These are phyloP conservation scores for Ambrosia trifida DNA, from an alignment of 129 eudicot genomes.

Conservation along the genomic window DNA sequence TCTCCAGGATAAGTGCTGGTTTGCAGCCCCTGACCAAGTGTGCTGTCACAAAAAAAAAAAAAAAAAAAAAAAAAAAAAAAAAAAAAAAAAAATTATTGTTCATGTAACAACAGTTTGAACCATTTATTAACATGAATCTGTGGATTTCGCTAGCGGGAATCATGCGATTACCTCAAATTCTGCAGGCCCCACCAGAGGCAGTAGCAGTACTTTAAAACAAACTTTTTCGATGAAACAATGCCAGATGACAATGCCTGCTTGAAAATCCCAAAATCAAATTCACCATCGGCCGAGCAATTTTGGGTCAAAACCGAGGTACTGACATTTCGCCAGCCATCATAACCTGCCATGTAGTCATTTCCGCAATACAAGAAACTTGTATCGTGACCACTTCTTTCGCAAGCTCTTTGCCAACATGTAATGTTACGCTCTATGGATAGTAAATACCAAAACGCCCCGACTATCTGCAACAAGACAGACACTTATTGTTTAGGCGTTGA, in stretches of 20 bases:
- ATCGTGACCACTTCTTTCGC: constrained; percentile 35
- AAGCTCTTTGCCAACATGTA: constrained; percentile 83
- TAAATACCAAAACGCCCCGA: constrained; percentile 91
- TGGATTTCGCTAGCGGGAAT: too few species aligned
- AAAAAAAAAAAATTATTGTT: too few species aligned
- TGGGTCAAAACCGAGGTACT: constrained; percentile 49
- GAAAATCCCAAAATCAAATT: constrained; percentile 89
- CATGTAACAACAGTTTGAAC: neutral
- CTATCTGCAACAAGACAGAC: constrained; percentile 60
- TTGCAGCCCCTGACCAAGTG: constrained; percentile 93
- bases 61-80: too few species aligned
- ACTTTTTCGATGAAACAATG: constrained; percentile 60
- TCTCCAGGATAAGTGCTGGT: constrained; percentile 93
- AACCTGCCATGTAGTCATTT: constrained; percentile 49
- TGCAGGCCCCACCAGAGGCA: constrained; percentile 99
- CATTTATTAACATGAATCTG: neutral
- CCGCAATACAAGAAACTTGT: constrained; percentile 75
- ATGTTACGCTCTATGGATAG: constrained; percentile 72
- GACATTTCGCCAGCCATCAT: constrained; percentile 50
- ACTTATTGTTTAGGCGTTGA: neutral
- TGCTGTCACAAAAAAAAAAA: constrained; percentile 57
- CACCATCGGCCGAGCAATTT: constrained; percentile 49
- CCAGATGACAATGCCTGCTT: constrained; percentile 71
- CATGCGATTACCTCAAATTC: constrained; percentile 60
- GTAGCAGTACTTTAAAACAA: constrained; percentile 76